Conservation (phyloP, 306 rosid species). For the Medicago ruthenica region DNA sequence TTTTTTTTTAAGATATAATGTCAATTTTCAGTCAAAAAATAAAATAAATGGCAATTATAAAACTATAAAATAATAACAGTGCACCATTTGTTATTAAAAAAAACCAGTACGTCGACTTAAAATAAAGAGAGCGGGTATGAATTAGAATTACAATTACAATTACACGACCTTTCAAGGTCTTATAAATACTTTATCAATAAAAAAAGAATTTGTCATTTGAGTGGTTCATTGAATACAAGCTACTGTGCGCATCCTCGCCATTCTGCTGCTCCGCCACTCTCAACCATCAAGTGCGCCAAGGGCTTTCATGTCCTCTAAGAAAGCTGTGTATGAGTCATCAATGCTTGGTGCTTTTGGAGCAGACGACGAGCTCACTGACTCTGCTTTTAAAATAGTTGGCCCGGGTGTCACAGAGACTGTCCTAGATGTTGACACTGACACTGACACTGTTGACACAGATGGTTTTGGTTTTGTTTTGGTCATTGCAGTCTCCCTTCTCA, state of each 20-base stretch:
- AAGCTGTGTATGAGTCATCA: conserved; percentile 75
- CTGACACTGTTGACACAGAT: conserved; percentile 51
- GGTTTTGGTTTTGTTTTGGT: conserved; percentile 73
- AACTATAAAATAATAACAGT: conserved; percentile 7
- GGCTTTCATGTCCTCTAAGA: conserved; percentile 86
- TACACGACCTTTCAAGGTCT: conserved; percentile 28
- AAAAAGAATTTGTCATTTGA: conserved; percentile 16
- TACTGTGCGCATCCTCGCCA: conserved; percentile 20
- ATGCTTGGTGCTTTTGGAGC: conserved; percentile 71
- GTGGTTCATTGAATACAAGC: conserved; percentile 26
- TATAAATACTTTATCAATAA: conserved; percentile 25
- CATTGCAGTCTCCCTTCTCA: conserved; percentile 77
- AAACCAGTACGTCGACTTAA: neutral
- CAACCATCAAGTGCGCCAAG: conserved; percentile 88
- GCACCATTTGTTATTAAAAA: neutral
- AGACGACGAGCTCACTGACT: conserved; percentile 57
- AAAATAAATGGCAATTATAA: neutral
- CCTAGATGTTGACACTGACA: conserved; percentile 53
- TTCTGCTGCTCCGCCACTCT: conserved; percentile 35
- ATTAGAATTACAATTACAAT: conserved; percentile 23
- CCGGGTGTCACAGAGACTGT: conserved; percentile 48
- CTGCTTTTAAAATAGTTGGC: conserved; percentile 57
- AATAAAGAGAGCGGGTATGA: conserved; percentile 27
- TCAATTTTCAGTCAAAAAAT: neutral
- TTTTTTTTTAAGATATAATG: neutral